Base-by-base conservation (phyloP, 2,329 filamentous ascomycete species). In the Ceratocystis ficicola region DNA sequence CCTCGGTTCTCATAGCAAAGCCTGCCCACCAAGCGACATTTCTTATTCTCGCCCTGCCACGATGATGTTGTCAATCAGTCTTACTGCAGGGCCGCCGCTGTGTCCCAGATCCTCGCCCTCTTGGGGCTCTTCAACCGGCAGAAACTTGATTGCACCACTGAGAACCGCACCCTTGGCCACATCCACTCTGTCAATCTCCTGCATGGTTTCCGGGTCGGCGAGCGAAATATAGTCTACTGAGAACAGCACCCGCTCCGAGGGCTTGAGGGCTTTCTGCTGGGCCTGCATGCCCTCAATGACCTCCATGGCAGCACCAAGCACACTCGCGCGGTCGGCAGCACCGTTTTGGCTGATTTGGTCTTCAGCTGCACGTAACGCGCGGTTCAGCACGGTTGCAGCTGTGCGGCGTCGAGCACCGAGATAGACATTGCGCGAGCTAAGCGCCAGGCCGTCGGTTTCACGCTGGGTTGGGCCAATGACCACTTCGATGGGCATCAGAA, bases 381-480 rank as follows among this genome's bases (percentile, higher is more conserved):
- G 81, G 59, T 81, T 83, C 22, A 99, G 79, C 1, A 94, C 87
- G 0, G 86, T 83, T 0, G 88, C 91, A 12, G 89, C 83, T 2
- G 77, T 78, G 30, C 92, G 83, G 69, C 94, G 80, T 62, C 91
- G 81, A 20, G 82, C 75, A 1, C 93, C 94, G 2, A 99, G 83
- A 74, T 96, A 97, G 6, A 96, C 90, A 74, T 99, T 99, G 65
- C 94, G 81, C 44, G 90, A 96, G 73, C 92, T 96, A 75, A 96
- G 81, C 1, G 94, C 94, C 68, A 99, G 77, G 0, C 93, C 93
- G 74, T 96, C 91, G 1, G 72, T 65, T 68, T 95, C 92, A 63
- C 94, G 82, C 67, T 84, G 79, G 0, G 94, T 99, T 0, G 84
- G 79, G 5, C 86, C 84, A 65, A 97, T 81, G 41, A 86, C 81